Evolutionary conservation across 1,284 basidiomycete genomes (phyloP).

Genomic region (Rhodotorula sp.): DNA sequence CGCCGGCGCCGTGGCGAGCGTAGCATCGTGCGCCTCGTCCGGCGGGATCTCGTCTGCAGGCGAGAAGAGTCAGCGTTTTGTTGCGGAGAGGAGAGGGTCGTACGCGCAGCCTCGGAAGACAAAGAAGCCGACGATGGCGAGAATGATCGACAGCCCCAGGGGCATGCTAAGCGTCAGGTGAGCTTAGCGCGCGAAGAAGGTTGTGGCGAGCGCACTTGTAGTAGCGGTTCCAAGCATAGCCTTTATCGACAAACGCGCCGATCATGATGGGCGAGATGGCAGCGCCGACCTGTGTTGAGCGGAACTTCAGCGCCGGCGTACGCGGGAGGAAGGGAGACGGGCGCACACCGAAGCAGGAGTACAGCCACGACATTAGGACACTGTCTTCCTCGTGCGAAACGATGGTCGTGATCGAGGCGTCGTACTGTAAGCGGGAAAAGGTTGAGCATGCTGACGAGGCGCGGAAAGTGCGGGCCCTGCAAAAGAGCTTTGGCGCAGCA

Average conservation of each 20-base stretch:
- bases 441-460: background rate
- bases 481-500: too few species aligned
- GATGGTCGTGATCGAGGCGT: constrained; percentile 30
- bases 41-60: constrained; percentile 19
- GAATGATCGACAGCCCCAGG: constrained; percentile 16
- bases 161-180: constrained; percentile 12
- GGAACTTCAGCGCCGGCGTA: background rate
- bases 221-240: constrained; percentile 26
- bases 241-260: constrained; percentile 33
- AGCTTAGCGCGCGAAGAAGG: background rate
- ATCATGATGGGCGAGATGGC: constrained; percentile 37
- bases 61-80: background rate
- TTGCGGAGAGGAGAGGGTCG: fast-evolving
- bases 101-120: constrained; percentile 29
- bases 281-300: constrained; percentile 25
- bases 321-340: background rate
- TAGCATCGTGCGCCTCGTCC: constrained; percentile 27
- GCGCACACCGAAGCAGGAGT: constrained; percentile 33
- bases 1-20: constrained; percentile 3
- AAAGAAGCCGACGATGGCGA: constrained; percentile 24
- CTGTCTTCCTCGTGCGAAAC: constrained; percentile 36
- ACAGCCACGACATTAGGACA: constrained; percentile 24
- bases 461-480: background rate
- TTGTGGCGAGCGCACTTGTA: constrained; percentile 8
- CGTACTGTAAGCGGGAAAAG: constrained; percentile 17